phyloP scores from a whole-genome alignment of 768 basidiomycete species.

The Tylopilus felleus region DNA sequence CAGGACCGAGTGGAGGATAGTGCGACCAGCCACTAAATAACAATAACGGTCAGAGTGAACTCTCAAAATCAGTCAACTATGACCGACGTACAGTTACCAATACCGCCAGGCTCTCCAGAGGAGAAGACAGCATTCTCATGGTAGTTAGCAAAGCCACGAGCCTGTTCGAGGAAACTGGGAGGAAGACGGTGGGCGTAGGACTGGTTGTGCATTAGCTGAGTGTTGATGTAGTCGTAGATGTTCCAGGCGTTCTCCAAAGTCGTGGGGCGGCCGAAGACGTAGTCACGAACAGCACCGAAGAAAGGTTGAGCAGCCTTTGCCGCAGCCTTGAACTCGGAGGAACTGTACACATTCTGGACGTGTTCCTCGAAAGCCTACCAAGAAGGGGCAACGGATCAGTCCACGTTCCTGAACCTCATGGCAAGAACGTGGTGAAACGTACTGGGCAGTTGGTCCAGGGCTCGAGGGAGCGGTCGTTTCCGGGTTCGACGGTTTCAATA shows the following conservation, averaged over 20 bases:
- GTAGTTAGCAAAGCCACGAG: constrained; percentile 71
- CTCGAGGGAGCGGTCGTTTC: constrained; percentile 79
- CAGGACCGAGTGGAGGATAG: constrained; percentile 70
- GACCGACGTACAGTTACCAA: constrained; percentile 70
- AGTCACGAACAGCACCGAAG: constrained; percentile 65
- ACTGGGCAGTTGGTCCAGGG: constrained; percentile 70
- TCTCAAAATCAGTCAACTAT: not conserved
- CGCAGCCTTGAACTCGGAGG: constrained; percentile 62
- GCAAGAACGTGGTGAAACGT: constrained; percentile 13
- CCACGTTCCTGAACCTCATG: not conserved
- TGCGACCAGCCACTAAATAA: constrained; percentile 72
- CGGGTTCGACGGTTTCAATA: constrained; percentile 84
- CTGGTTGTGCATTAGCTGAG: constrained; percentile 76
- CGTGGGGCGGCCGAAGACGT: constrained; percentile 63
- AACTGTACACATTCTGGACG: constrained; percentile 55
- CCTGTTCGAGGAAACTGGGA: constrained; percentile 73
- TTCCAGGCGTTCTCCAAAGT: constrained; percentile 76
- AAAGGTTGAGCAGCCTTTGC: constrained; percentile 58
- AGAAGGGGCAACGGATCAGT: constrained; percentile 11
- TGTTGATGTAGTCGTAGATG: constrained; percentile 74
- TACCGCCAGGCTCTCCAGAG: constrained; percentile 52
- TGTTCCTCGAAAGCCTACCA: constrained; percentile 63
- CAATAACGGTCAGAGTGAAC: constrained; percentile 9
- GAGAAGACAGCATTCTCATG: constrained; percentile 79
- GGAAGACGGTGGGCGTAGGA: constrained; percentile 77